Percentiles rank a stretch among this genome's conserved stretches.
These are phyloP conservation scores for Aspergillus mulundensis DNA, from an alignment of 495 filamentous ascomycete genomes.

Conservation along the genomic window DNA sequence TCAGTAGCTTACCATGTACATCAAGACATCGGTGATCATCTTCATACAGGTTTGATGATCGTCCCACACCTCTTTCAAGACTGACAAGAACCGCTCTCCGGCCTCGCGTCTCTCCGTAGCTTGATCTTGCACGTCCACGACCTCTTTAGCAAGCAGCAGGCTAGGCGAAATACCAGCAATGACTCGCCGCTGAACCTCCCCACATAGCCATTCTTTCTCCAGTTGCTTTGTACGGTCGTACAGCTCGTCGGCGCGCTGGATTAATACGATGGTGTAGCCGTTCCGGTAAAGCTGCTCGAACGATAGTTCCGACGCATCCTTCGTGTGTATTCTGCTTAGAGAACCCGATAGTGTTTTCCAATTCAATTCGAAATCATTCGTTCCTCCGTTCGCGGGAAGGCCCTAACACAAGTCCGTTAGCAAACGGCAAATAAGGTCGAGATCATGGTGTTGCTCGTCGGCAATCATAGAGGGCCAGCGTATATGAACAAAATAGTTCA, in stretches of 20 bases:
- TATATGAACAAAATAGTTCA: background rate
- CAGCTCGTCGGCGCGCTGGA: conserved; percentile 78
- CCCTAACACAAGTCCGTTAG: conserved; percentile 41
- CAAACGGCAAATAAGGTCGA: background rate
- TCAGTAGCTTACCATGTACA: conserved; percentile 76
- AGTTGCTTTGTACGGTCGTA: conserved; percentile 75
- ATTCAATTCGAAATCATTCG: conserved; percentile 72
- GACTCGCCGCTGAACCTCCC: conserved; percentile 62
- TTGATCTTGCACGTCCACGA: conserved; percentile 44
- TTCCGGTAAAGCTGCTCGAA: conserved; percentile 96
- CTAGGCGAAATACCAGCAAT: conserved; percentile 56
- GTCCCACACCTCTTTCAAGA: conserved; percentile 73
- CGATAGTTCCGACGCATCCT: conserved; percentile 83
- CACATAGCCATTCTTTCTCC: conserved; percentile 73
- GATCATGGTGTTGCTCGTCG: background rate
- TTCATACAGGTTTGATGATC: conserved; percentile 91
- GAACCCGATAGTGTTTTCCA: conserved; percentile 74
- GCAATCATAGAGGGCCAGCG: background rate
- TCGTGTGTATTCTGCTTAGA: conserved; percentile 80
- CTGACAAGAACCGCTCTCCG: conserved; percentile 79
- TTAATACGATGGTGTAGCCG: conserved; percentile 92
- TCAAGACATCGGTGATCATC: conserved; percentile 95
- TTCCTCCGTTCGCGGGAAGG: conserved; percentile 40
- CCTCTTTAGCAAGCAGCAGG: conserved; percentile 45
- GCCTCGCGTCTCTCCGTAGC: conserved; percentile 71